phyloP scores from a whole-genome alignment of 1,284 basidiomycete species.

The Pseudozyma sp. region DNA sequence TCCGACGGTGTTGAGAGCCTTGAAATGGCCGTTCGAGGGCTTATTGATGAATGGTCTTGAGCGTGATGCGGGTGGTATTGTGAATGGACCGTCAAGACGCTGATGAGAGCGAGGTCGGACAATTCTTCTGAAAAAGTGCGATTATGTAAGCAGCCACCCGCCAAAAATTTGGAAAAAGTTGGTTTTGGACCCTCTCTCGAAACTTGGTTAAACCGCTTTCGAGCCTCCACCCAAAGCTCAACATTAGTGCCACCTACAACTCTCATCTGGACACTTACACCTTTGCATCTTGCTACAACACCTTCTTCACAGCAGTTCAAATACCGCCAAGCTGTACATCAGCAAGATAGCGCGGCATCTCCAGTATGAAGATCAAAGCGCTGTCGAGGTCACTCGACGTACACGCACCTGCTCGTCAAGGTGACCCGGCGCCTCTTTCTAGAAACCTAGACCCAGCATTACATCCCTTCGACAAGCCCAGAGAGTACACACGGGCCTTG shows the following conservation, averaged over 20 bases:
- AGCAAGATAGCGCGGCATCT: background rate
- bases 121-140: slow-evolving; percentile 7
- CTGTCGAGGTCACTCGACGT: slow-evolving; percentile 83
- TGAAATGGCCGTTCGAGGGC: no score
- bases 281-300: background rate
- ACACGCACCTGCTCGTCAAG: slow-evolving; percentile 75
- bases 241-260: background rate
- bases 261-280: background rate
- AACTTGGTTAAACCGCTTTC: background rate
- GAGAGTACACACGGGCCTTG: slow-evolving; percentile 92
- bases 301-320: background rate
- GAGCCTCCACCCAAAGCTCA: slow-evolving; percentile 4
- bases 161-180: slow-evolving; percentile 5
- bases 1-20: no score
- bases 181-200: slow-evolving; percentile 4
- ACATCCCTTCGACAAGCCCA: slow-evolving; percentile 91
- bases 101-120: background rate
- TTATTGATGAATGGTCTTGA: no score
- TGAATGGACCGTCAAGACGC: background rate
- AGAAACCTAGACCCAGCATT: slow-evolving; percentile 92
- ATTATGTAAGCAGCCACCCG: slow-evolving; percentile 24
- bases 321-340: background rate
- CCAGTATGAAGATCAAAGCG: slow-evolving; percentile 80
- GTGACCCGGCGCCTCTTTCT: slow-evolving; percentile 86
- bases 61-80: background rate